Evolutionary conservation across 2,329 filamentous ascomycete genomes (phyloP).

Genomic region (Calonectria leucothoes): DNA sequence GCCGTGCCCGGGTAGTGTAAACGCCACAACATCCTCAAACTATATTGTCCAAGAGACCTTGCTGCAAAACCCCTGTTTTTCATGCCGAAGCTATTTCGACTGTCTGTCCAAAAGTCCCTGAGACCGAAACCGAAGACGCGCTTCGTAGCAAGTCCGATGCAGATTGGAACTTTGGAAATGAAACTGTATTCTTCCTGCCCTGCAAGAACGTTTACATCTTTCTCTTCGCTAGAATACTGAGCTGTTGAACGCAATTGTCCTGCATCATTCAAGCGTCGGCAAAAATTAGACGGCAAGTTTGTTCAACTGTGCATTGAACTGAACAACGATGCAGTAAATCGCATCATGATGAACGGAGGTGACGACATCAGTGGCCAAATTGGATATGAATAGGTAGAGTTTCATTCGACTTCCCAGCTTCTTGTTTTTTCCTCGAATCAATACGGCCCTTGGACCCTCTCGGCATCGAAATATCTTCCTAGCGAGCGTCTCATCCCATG

Average conservation of each 20-base stretch:
- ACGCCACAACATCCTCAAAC: neutral
- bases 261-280: neutral
- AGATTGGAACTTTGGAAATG: neutral
- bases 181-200: neutral
- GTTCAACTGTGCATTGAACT: neutral
- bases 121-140: neutral
- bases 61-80: neutral
- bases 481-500: neutral
- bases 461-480: neutral
- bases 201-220: neutral
- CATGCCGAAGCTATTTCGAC: neutral
- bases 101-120: neutral
- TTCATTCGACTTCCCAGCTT: neutral
- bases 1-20: neutral
- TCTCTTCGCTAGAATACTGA: neutral
- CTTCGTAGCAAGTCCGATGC: neutral
- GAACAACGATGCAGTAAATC: neutral
- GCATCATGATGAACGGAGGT: neutral
- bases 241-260: neutral
- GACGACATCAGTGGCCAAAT: neutral
- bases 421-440: neutral
- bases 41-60: neutral
- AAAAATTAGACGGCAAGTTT: neutral
- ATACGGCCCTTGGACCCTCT: neutral
- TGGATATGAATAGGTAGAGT: neutral